Conservation (phyloP, 78 protist genomes). For the Dictyostelium discoideum region dicty_2.7 NC_007090.3:3581501-3582000, state of each 20-base stretch:
- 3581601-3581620: background rate
- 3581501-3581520: background rate
- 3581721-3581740: background rate
- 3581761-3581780: background rate
- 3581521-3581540: background rate
- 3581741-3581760: background rate
- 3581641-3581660: background rate
- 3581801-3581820: no score
- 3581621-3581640: background rate
- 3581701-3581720: conserved; percentile 19
- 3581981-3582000: background rate
- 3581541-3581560: background rate
- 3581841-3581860: background rate
- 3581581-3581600: background rate
- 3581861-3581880: background rate
- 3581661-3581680: background rate
- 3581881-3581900: background rate
- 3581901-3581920: background rate
- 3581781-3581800: background rate
- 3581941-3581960: background rate
- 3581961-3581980: background rate
- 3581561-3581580: background rate
- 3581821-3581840: background rate
- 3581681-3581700: background rate
- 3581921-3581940: background rate